Evolutionary conservation across 2,329 filamentous ascomycete species (phyloP).

Genomic region (Chrysosporium keratinophilum): DNA sequence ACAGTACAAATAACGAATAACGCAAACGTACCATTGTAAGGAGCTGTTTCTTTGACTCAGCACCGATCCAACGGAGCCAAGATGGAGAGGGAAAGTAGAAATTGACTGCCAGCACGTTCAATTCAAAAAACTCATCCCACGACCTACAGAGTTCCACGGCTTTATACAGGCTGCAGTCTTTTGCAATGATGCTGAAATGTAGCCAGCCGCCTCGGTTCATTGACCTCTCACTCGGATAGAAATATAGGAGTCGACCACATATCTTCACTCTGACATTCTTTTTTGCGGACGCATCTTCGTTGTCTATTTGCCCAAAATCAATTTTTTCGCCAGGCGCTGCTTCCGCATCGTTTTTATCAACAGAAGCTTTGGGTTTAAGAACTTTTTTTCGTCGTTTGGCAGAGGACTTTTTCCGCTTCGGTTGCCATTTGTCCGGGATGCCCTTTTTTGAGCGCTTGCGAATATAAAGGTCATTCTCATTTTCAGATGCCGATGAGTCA

Average conservation of each 20-base stretch:
- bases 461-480: constrained; percentile 18
- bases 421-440: constrained; percentile 21
- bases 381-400: constrained; percentile 1
- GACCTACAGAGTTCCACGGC: constrained; percentile 41
- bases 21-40: constrained; percentile 28
- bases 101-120: constrained; percentile 38
- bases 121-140: constrained; percentile 43
- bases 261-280: constrained; percentile 38
- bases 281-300: constrained; percentile 20
- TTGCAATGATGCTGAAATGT: constrained; percentile 43
- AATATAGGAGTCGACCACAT: constrained; percentile 43
- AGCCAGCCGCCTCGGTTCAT: constrained; percentile 42
- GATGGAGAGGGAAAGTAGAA: constrained; percentile 41
- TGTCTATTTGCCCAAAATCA: constrained; percentile 31
- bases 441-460: constrained; percentile 20
- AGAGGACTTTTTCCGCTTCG: constrained; percentile 28
- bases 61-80: constrained; percentile 29
- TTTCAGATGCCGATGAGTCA: constrained; percentile 13
- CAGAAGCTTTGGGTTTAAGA: not conserved
- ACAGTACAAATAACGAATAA: not conserved
- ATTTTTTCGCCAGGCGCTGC: constrained; percentile 19
- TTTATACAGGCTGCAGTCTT: constrained; percentile 38
- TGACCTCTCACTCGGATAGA: constrained; percentile 41
- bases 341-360: constrained; percentile 6
- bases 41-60: constrained; percentile 31